These are phyloP conservation scores for Suillus spraguei DNA, from an alignment of 768 basidiomycete species.

Conservation along the genomic window DNA sequence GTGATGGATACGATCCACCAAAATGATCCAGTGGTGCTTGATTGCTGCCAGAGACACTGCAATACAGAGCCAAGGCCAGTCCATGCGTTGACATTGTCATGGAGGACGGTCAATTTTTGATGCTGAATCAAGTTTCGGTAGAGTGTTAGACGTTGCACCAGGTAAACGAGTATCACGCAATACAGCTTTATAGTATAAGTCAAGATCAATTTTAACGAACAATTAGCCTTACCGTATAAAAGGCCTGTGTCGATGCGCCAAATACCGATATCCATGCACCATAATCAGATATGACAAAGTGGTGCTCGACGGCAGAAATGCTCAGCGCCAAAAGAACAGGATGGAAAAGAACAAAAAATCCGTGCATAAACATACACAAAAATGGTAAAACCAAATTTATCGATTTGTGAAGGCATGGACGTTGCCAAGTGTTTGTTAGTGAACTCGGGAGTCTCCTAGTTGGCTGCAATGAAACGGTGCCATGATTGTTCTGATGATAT, in stretches of 20 bases:
- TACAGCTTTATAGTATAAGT: slow-evolving; percentile 12
- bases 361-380: background rate
- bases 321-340: slow-evolving; percentile 8
- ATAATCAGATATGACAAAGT: slow-evolving; percentile 1
- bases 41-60: slow-evolving; percentile 11
- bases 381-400: background rate
- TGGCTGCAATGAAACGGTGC: background rate
- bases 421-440: background rate
- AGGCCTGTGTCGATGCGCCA: slow-evolving; percentile 7
- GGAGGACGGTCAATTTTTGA: slow-evolving; percentile 9
- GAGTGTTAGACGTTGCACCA: slow-evolving; percentile 18
- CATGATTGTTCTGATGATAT: background rate
- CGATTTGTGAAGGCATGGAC: background rate
- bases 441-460: background rate
- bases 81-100: slow-evolving; percentile 12
- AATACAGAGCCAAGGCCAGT: slow-evolving; percentile 12
- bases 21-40: background rate
- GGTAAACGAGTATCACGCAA: slow-evolving; percentile 13
- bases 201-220: background rate
- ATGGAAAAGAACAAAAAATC: slow-evolving; percentile 17
- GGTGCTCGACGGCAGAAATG: slow-evolving; percentile 4
- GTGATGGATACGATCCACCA: slow-evolving; percentile 4
- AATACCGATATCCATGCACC: background rate
- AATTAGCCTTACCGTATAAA: slow-evolving; percentile 11
- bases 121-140: slow-evolving; percentile 7